Base-by-base conservation (phyloP, 805 yeast species). In the Lipomyces sp. region DNA sequence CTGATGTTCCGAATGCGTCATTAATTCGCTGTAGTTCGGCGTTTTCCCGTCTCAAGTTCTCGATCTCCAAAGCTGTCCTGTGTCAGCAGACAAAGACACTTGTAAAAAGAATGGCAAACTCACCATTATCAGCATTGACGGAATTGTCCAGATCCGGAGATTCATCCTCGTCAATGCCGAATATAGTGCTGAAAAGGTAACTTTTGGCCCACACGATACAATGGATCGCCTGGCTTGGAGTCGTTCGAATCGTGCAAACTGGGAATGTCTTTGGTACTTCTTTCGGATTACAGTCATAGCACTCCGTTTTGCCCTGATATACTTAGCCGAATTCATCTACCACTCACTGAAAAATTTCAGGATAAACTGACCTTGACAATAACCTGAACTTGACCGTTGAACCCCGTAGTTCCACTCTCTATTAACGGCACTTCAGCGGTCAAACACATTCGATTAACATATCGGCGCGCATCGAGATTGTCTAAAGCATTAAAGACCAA, bases 131-230 rank as follows among this genome's bases (percentile, higher is more conserved):
- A 64, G 89, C 82, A 56, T 87, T 85, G 56, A 85, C 87, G 42
- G 87, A 84, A 72, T 89, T 93, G 30, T 84, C 85, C 55, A 84
- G 81, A 73, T 88, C 87, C 39, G 85, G 87, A 5, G 89, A 85
- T 65, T 85, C 79, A 5, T 80, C 82, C 6, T 77, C 81, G 4
- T 72, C 75, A 10, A 75, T 75, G 33, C 82, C 83, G 45, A 92
- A 94, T 48, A 95, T 80, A 74, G 92, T 96, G 32, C 85, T 83
- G 75, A 95, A 92, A 60, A 95, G 78, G 74, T 91, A 96, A 72
- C 90, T 91, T 75, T 95, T 95, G 7, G 98, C 96, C 99, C 99
- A 95, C 0, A 96, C 97, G 33, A 95, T 88, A 77, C 97, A 92
- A 75, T 95, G 99, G 4, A 95, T 88, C 0, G 98, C 98, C 75